Evolutionary conservation across 331 rosid species (phyloP).

Genomic region (Pyrus hybrid): DNA sequence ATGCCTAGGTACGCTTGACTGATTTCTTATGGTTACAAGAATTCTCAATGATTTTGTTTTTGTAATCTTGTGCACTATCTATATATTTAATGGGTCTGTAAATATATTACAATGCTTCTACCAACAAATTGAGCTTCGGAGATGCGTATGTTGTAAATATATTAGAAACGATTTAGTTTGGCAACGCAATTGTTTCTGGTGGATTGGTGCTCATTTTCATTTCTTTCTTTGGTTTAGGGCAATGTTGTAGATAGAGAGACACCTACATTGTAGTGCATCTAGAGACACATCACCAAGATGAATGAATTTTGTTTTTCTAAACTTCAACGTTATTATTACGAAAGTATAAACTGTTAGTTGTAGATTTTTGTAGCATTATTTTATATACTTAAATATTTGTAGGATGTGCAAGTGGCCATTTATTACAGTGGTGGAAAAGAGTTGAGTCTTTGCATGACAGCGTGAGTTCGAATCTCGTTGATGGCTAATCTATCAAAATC

Average conservation of each 20-base stretch:
- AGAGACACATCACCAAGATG: background rate
- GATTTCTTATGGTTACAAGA: background rate
- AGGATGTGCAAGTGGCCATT: no score
- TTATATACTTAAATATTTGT: no score
- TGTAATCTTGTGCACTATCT: background rate
- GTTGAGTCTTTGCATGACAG: no score
- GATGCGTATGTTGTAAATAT: background rate
- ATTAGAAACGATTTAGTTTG: background rate
- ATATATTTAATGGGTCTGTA: background rate
- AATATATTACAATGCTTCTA: background rate
- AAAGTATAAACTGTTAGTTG: background rate
- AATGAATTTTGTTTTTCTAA: no score
- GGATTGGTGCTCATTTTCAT: background rate
- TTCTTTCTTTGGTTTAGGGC: background rate
- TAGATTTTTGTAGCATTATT: background rate
- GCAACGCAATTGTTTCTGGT: background rate
- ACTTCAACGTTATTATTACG: background rate
- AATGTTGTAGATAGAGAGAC: background rate
- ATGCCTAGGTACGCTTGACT: background rate
- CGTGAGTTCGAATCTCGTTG: no score
- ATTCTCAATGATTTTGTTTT: background rate
- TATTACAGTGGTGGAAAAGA: no score
- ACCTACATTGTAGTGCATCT: background rate
- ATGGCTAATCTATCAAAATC: no score
- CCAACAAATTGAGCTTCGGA: background rate